phyloP scores from a whole-genome alignment of 2,329 filamentous ascomycete species.

The Pestalotiopsis sp. region DNA sequence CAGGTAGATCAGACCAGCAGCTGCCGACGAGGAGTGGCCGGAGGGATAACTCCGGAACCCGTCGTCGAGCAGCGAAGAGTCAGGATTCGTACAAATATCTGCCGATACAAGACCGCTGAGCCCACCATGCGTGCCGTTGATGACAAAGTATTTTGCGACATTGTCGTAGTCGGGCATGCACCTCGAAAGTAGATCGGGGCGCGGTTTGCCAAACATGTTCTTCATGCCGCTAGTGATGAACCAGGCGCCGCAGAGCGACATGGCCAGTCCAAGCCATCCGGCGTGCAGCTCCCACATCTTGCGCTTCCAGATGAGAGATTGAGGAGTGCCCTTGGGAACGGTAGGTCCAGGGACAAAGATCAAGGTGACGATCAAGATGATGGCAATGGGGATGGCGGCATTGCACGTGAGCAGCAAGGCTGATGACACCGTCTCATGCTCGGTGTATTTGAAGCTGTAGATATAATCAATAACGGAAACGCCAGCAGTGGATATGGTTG shows the following conservation, averaged over 20 bases:
- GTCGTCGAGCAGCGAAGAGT: slow-evolving; percentile 67
- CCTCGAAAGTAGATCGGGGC: slow-evolving; percentile 81
- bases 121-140: slow-evolving; percentile 49
- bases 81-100: slow-evolving; percentile 72
- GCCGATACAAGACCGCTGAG: slow-evolving; percentile 74
- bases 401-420: slow-evolving; percentile 66
- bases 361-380: slow-evolving; percentile 72
- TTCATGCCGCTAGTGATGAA: slow-evolving; percentile 88
- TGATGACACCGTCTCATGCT: slow-evolving; percentile 72
- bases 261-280: slow-evolving; percentile 79
- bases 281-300: slow-evolving; percentile 92
- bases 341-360: slow-evolving; percentile 74
- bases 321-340: slow-evolving; percentile 64
- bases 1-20: slow-evolving; percentile 82
- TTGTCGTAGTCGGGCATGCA: slow-evolving; percentile 76
- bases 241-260: slow-evolving; percentile 73
- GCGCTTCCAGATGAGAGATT: slow-evolving; percentile 70
- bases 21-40: slow-evolving; percentile 75
- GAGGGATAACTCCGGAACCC: slow-evolving; percentile 86
- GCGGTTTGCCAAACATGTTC: slow-evolving; percentile 69
- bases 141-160: slow-evolving; percentile 62
- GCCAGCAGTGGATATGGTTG: neutral
- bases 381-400: slow-evolving; percentile 64
- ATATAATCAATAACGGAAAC: neutral
- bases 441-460: slow-evolving; percentile 68